Base-by-base conservation (phyloP, 2,329 filamentous ascomycete genomes). In the Elsinoe ampelina region DNA sequence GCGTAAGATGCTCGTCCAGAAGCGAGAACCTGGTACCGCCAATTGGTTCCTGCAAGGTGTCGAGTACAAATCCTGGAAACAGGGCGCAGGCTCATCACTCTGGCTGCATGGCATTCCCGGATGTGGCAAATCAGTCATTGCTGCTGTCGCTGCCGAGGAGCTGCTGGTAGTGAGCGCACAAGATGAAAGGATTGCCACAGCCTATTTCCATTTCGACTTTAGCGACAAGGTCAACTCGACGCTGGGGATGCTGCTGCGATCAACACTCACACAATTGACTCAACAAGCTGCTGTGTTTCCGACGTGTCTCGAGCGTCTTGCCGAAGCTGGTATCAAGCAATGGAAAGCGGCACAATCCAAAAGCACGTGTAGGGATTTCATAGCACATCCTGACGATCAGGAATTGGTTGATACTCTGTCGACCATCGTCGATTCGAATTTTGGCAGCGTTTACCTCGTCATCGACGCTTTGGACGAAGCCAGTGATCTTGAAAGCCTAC, bases 51-150 rank as follows among this genome's bases (percentile, higher is more conserved):
- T 50, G 32, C 12, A 50, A 26, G 7, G 11, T 7, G 19, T 1
- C 6, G 26, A 34, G 4, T 50, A 50, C 30, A 12, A 50, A 10
- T 34, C 26, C 2, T 50, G 45, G 45, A 35, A 50, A 22, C 15
- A 20, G 17, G 11, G 22, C 8, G 7, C 26, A 20, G 12, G 13
- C 6, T 19, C 22, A 10, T 35, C 45, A 15, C 26, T 50, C 2
- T 50, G 45, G 45, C 26, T 50, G 3, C 45, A 50, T 13, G 45
- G 45, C 13, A 34, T 50, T 17, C 30, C 45, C 10, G 45, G 45
- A 17, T 50, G 45, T 35, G 45, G 45, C n/a, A 50, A 50, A 17
- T 50, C 45, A n/a, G 45, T 50, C 13, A 35, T 50, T 17, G n/a
- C 26, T 4, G 26, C 45, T 8, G 30, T 20, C 6, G 26, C 19